A percentile compares a stretch with the other conserved stretches of the same genome.
Conservation (phyloP, 2,329 filamentous ascomycete species). For the Neophaeococcomyces aloes region DNA sequence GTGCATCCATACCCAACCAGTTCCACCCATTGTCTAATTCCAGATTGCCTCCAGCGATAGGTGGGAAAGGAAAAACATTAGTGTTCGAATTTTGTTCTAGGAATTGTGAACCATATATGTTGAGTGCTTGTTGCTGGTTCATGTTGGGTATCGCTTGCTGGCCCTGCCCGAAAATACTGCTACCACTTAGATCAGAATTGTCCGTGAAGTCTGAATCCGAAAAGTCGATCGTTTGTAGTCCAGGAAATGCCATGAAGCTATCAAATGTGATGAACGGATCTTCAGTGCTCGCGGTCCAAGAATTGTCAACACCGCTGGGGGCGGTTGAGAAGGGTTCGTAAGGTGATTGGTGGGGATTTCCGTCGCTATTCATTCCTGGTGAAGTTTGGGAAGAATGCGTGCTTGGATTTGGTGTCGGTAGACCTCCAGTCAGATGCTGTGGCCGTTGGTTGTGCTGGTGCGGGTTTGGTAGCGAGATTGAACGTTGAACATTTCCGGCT, state of each 20-base stretch:
- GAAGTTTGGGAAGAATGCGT: constrained; percentile 16
- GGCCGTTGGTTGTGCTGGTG: background rate
- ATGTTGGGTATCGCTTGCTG: constrained; percentile 7
- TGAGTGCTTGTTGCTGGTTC: constrained; percentile 14
- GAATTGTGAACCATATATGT: constrained; percentile 13
- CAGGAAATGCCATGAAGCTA: constrained; percentile 21
- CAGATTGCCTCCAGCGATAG: constrained; percentile 19
- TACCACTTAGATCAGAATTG: constrained; percentile 8
- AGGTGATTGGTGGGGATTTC: constrained; percentile 5
- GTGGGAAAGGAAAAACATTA: constrained; percentile 14
- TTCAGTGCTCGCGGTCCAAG: constrained; percentile 14
- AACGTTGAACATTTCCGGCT: background rate
- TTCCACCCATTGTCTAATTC: constrained; percentile 34
- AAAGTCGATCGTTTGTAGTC: constrained; percentile 11
- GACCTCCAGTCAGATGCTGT: constrained; percentile 7
- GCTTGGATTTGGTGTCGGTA: constrained; percentile 21
- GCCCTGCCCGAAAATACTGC: constrained; percentile 9
- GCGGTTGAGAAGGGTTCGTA: constrained; percentile 14
- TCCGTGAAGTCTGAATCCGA: constrained; percentile 2
- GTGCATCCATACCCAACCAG: constrained; percentile 26
- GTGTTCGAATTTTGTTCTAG: constrained; percentile 4
- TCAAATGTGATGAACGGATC: constrained; percentile 22
- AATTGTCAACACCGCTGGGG: constrained; percentile 13
- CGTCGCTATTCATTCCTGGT: constrained; percentile 15
- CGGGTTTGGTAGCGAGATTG: constrained; percentile 6